Percentiles rank a stretch among this genome's conserved stretches.
These are phyloP conservation scores for Yamagishiella unicocca DNA, from an alignment of 139 green algal genomes.

Conservation along the genomic window DNA sequence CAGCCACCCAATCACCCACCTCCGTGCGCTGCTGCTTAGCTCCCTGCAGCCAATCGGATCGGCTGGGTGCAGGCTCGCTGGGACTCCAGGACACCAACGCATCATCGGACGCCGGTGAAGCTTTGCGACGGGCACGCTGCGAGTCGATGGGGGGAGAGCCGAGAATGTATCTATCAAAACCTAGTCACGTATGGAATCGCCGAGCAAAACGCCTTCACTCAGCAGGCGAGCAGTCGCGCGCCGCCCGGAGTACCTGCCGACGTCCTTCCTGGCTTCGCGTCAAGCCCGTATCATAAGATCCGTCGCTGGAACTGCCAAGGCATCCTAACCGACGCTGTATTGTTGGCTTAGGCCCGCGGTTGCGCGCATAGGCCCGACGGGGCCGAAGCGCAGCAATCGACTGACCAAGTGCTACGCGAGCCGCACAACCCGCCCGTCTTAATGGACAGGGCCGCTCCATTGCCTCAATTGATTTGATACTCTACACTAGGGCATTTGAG, in stretches of 20 bases:
- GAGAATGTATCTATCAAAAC: too few species aligned
- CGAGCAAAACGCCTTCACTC: too few species aligned
- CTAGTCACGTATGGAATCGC: too few species aligned
- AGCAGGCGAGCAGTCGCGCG: background rate
- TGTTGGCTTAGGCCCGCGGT: background rate
- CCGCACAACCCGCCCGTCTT: background rate
- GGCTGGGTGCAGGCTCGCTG: background rate
- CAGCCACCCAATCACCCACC: too few species aligned
- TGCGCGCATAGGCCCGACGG: background rate
- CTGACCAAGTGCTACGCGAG: background rate
- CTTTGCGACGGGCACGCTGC: conserved; percentile 13
- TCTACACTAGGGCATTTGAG: background rate
- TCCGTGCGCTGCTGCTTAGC: conserved; percentile 14
- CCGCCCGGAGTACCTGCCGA: background rate
- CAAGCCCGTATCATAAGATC: conserved; percentile 23
- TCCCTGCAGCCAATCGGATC: conserved; percentile 8
- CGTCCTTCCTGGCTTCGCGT: conserved; percentile 9
- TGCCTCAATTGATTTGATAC: background rate
- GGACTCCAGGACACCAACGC: background rate
- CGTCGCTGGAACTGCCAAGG: background rate
- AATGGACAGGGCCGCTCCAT: conserved; percentile 15
- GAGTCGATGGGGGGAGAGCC: background rate
- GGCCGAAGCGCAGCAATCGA: background rate
- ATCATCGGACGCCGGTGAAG: background rate
- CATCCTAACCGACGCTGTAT: background rate